Base-by-base conservation (phyloP, 1,139 yeast genomes). In the Diutina mesorugosa region DNA sequence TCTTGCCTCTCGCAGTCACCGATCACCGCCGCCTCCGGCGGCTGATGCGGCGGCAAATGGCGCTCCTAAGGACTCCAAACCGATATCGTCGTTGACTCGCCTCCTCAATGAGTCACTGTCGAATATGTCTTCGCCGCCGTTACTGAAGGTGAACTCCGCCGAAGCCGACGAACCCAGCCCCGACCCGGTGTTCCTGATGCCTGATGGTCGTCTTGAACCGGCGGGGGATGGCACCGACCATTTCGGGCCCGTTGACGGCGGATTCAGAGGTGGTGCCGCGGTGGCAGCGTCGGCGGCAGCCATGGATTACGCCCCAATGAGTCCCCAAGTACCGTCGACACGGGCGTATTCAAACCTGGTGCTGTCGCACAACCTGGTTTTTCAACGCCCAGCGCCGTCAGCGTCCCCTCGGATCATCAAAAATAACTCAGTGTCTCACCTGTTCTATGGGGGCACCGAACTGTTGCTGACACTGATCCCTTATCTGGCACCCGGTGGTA, bases 401-500 rank as follows among this genome's bases (percentile, higher is more conserved):
- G 65, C 66, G 21, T 69, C 75, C 59, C 81, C 80, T 4, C 67
- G 80, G 52, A 69, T 74, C 55, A 72, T 70, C 52, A 68, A 77
- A 47, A 74, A 77, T 54, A 76, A 77, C 58, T 77, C 80, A 29
- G 69, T 74, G 41, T 69, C 80, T 4, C 79, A 74, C 62, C 71
- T 76, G 30, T 73, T 74, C 58, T 65, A 70, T 57, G 68, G 71
- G 57, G 70, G 70, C n/a, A 66, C 68, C 47, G 79, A 76, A 59
- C 77, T 85, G 57, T 72, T 84, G 60, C 80, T 88, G 12, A 73
- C 82, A 26, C 77, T 82, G 55, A 85, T 86, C 56, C 93, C 93
- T 0, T 86, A 84, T 66, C 76, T 85, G 7, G 90, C 85, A 1
- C 93, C 93, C 0, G 86, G 86, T 12, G 83, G 84, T 4, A 71